Evolutionary conservation across 2,329 filamentous ascomycete species (phyloP), one percentile per base, ranked within the genome.

Genomic region (Cyphellophora attinorum): DNA sequence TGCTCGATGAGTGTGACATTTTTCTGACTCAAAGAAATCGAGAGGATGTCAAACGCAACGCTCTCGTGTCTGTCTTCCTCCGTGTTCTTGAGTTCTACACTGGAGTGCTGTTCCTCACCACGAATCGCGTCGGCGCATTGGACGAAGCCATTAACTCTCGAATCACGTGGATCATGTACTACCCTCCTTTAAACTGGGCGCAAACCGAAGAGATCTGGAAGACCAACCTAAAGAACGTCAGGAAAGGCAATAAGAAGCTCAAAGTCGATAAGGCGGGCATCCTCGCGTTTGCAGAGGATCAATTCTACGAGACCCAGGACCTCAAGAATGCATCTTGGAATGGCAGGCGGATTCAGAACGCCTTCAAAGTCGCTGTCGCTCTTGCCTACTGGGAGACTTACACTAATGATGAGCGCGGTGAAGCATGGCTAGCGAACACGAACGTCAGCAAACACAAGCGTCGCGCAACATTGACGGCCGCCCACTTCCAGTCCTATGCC

Each of bases 141-240:
- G 68, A 72, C 33, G 64, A 65, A 36, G 68, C 68, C 0, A 67
- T 69, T 51, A 60, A 60, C 48, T 68, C 65, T 2, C 59, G 65
- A 11, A 64, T 69, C 25, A 64, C 68, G 35, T 43, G 65, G 12
- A 59, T 52, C 1, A 50, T 68, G 1, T 64, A 62, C 51, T 68
- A 67, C 37, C 53, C 50, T 13, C 37, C 41, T 6, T 44, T 54
- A 4, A 33, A 43, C 33, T 27, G 45, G 13, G 16, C 29, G 5
- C 38, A 42, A 6, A 46, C 45, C 1, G 29, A 38, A 10, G 36
- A 44, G 16, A 47, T 53, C 14, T 53, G 48, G 41, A 39, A 46
- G 19, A 41, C 42, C 27, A 52, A 54, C 16, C 12, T 52, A 4
- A 27, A 41, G 12, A 37, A 44, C 19, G 30, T 46, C 11, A 12